Base-by-base conservation (phyloP, 176 grass and related monocot species). In the Eragrostis curvula region DNA sequence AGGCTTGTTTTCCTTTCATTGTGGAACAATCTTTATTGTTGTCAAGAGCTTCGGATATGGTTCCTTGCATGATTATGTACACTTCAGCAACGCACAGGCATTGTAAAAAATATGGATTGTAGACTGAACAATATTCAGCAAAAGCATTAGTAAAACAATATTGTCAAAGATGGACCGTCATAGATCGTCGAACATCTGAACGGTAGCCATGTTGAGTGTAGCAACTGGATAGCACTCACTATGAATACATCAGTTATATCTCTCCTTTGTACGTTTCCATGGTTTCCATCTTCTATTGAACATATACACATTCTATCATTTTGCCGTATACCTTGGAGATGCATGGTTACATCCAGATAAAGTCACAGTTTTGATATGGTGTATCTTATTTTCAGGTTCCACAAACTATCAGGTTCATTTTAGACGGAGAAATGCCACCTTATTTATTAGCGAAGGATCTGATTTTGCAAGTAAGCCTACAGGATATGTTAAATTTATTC, bases 391-490 rank as follows among this genome's bases (percentile, higher is more conserved):
- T 95, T 71, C 78, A 95, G 96, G 90, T 95, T 75, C 96, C 96
- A 15, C 87, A 88, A 66, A 98, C 92, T 61, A 93, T 95, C 79
- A 91, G 82, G 50, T 98, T 98, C 61, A 58, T 91, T 46, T 76
- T 98, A 43, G 96, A 98, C 0, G 96, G 93, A 88, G 93, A 95
- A 93, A 98, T 98, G 93, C 96, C 96, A 49, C 78, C 88, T 66
- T 88, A 93, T 95, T 93, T 98, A 85, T 90, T 93, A 59, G 92
- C 96, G 5, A 98, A 98, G 85, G 96, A 98, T 91, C 88, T 98
- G 75, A 98, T 98, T 89, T 91, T 98, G 83, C 96, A 98, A 85
- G 96, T 98, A 89, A 90, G 90, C 30, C 58, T 70, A 64, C 39
- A 73, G 44, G 79, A 70, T 71, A 66, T 47, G 30, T 41, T 67